Evolutionary conservation across 345 rosid genomes (phyloP).

Genomic region (Bretschneidera sinensis): DNA sequence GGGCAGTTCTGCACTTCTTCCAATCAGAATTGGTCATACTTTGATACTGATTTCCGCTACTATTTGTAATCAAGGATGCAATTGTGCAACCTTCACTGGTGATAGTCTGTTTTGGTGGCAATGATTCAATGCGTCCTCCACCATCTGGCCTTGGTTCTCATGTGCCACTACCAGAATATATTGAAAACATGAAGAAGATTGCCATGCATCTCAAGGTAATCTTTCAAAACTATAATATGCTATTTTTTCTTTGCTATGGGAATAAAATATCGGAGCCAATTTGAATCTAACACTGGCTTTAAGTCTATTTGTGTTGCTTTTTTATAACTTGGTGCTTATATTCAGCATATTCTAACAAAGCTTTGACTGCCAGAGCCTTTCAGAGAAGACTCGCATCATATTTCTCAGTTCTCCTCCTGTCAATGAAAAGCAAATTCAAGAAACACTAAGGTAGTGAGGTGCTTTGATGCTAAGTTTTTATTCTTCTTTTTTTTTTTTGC

Average conservation of each 20-base stretch:
- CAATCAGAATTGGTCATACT: not conserved
- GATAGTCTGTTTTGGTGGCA: conserved; percentile 91
- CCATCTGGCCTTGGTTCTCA: conserved; percentile 70
- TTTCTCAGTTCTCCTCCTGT: conserved; percentile 72
- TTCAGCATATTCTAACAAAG: not conserved
- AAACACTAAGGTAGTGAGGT: conserved; percentile 22
- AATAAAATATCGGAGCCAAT: not conserved
- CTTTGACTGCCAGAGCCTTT: conserved; percentile 56
- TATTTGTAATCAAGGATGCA: conserved; percentile 46
- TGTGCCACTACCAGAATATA: conserved; percentile 76
- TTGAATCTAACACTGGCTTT: not conserved
- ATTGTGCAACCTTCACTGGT: conserved; percentile 70
- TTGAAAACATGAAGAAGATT: conserved; percentile 73
- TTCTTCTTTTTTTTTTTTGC: too few species aligned
- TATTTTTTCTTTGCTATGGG: not conserved
- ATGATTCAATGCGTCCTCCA: conserved; percentile 65
- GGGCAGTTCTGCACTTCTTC: not conserved
- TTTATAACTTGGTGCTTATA: too few species aligned
- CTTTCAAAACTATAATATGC: not conserved
- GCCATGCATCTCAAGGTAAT: conserved; percentile 69
- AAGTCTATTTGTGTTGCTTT: not conserved
- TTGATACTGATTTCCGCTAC: not conserved
- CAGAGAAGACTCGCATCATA: conserved; percentile 57
- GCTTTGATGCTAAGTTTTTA: too few species aligned
- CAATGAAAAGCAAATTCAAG: conserved; percentile 44